These are phyloP conservation scores for Veloboletus limbatus DNA, from an alignment of 1,284 basidiomycete genomes.

Conservation along the genomic window DNA sequence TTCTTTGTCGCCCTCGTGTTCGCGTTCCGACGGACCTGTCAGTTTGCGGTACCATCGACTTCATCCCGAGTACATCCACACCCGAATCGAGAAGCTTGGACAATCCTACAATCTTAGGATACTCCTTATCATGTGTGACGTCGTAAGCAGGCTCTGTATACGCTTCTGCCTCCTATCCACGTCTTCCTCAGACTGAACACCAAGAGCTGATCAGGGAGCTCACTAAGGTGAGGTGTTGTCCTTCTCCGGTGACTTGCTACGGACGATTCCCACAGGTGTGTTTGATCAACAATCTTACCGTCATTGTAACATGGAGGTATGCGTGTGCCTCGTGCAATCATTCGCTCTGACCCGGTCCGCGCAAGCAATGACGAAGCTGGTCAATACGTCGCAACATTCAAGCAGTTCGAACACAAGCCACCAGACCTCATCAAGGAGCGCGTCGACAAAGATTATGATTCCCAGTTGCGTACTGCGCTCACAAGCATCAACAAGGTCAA, in stretches of 20 bases:
- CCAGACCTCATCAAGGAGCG: conserved; percentile 95
- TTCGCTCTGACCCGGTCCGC: not conserved
- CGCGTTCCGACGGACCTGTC: conserved; percentile 1
- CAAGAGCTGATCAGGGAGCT: conserved; percentile 89
- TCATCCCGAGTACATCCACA: conserved; percentile 96
- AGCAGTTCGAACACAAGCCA: conserved; percentile 91
- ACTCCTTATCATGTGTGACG: conserved; percentile 89
- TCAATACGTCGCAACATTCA: conserved; percentile 88
- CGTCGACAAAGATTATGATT: conserved; percentile 83
- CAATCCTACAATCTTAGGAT: conserved; percentile 82
- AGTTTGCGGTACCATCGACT: conserved; percentile 94
- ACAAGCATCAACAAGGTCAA: conserved; percentile 94
- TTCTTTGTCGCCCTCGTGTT: not conserved
- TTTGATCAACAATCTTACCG: conserved; percentile 88
- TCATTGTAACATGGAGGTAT: conserved; percentile 91
- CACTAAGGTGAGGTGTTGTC: conserved; percentile 61
- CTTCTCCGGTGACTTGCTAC: conserved; percentile 7
- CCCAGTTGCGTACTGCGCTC: conserved; percentile 80
- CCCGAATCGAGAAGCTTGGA: conserved; percentile 84
- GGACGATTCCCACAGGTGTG: conserved; percentile 51
- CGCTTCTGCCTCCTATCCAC: conserved; percentile 1
- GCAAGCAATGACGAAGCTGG: conserved; percentile 86
- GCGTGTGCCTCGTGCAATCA: conserved; percentile 2
- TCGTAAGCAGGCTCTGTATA: conserved; percentile 53
- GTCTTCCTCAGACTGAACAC: conserved; percentile 71